Base-by-base conservation (phyloP, 495 filamentous ascomycete species). In the Tuber brumale region DNA sequence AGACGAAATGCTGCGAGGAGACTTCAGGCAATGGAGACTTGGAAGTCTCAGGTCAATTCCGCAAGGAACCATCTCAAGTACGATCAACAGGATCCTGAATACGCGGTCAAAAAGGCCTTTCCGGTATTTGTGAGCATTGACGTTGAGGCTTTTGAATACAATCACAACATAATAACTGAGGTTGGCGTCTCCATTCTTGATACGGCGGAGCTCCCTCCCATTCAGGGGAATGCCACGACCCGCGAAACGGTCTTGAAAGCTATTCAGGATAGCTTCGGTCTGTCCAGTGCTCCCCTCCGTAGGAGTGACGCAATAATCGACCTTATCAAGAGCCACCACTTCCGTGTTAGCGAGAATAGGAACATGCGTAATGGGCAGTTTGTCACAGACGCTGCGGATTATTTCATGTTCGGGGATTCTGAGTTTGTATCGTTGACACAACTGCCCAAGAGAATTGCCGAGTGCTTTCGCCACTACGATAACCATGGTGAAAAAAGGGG, bases 171-270 rank as follows among this genome's bases (percentile, higher is more conserved):
- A 2, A 85, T 97, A 76, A 97, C 94, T 6, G 95, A 99, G 82
- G 86, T 99, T 73, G 95, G 95, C 46, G 86, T 99, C 70, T 90
- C 93, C 14, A 89, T 88, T 16, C 88, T 99, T 35, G 95, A 99
- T 84, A 93, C 91, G 5, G 77, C 84, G 16, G 88, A 92, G 75
- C 84, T 88, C 45, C 77, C 79, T 27, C 41, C 76, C n/a, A 73
- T 51, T 39, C 73, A 76, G 10, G 72, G 66, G 16, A 82, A 74
- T 72, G 27, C 74, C 44, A 27, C n/a, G 35, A 66, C 51, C 41
- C 39, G 73, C n/a, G 72, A 74, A 39, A 31, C 71, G 48, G 83
- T 81, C 19, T 39, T 89, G 39, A 79, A 89, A 4, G 92, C 92
- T 35, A 91, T 92, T 18, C 77, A 86, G 18, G 81, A 84, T 46